Base-by-base conservation (phyloP, 805 yeast genomes). In the Wickerhamiella cacticola region DNA sequence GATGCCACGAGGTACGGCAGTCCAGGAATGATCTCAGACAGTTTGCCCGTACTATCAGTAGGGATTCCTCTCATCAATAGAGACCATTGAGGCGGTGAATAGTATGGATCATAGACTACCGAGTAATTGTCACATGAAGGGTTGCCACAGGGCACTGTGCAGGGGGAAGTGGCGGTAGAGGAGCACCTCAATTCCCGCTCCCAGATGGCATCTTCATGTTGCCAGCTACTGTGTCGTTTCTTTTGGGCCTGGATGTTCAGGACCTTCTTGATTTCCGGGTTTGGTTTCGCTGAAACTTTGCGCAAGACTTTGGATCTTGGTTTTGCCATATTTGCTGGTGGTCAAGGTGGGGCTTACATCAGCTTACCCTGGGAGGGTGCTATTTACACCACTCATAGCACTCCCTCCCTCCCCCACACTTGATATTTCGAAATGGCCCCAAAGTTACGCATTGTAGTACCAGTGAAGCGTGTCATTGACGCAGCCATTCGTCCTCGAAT, bases 401-500 rank as follows among this genome's bases (percentile, higher is more conserved):
- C n/a, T n/a, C n/a, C n/a, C n/a, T n/a, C n/a, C n/a, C n/a, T n/a
- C n/a, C 33, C 33, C 33, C 33, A 29, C 33, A 29, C n/a, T 12
- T n/a, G n/a, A n/a, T n/a, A n/a, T 15, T 15, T 4, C 42, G 18
- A 23, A 28, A 39, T 39, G 42, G 13, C 42, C 42, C 23, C 12
- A 18, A 39, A 39, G 13, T 35, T 68, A 43, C 59, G 69, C 52
- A 84, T 92, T 53, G 70, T 92, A 31, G 96, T 92, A 10, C 98
- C 98, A 12, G 88, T 92, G 42, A 92, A 92, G 68, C 74, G 97
- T 54, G 96, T 88, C 46, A 81, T 92, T 59, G 98, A 92, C 67
- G 82, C 83, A 48, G 96, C 96, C 13, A 74, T 88, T 58, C 83
- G 82, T 66, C 98, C 98, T 41, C 75, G 96, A 59, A 80, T 89